Conservation (phyloP, 345 rosid species). For the Murraya koenigii region DNA sequence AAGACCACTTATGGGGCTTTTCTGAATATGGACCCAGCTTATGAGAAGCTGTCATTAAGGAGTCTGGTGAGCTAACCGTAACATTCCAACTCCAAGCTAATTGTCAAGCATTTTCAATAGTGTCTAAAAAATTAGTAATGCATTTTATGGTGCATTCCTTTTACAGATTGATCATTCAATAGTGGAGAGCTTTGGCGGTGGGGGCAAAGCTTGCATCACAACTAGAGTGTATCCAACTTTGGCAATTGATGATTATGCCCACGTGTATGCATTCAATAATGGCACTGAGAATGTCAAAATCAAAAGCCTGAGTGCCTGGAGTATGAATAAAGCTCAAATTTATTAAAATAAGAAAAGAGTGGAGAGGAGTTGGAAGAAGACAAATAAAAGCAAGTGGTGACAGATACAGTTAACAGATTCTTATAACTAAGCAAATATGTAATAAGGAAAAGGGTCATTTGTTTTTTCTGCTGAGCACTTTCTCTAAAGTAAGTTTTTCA, state of each 20-base stretch:
- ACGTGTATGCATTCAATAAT: conserved; percentile 57
- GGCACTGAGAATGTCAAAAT: conserved; percentile 48
- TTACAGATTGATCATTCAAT: conserved; percentile 69
- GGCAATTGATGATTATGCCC: conserved; percentile 37
- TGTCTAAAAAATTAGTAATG: no score
- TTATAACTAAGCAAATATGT: not conserved
- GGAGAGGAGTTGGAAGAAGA: not conserved
- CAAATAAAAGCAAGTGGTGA: not conserved
- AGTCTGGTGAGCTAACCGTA: conserved; percentile 43
- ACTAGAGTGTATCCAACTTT: conserved; percentile 67
- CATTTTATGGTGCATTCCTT: not conserved
- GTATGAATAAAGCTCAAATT: conserved; percentile 55
- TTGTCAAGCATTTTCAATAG: not conserved
- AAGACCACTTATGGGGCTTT: conserved; percentile 40
- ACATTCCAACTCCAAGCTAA: not conserved
- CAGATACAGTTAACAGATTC: not conserved
- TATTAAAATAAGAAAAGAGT: conserved; percentile 25
- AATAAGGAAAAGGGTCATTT: not conserved
- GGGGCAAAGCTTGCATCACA: conserved; percentile 60
- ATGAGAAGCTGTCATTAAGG: conserved; percentile 33
- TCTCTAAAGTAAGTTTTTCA: not conserved
- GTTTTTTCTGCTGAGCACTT: not conserved
- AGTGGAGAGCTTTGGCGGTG: conserved; percentile 81
- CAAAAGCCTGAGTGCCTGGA: conserved; percentile 57
- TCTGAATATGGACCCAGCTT: conserved; percentile 37